A percentile compares a stretch with the other conserved stretches of the same genome.
phyloP scores from a whole-genome alignment of 768 basidiomycete genomes.

The Lentinula sp. region DNA sequence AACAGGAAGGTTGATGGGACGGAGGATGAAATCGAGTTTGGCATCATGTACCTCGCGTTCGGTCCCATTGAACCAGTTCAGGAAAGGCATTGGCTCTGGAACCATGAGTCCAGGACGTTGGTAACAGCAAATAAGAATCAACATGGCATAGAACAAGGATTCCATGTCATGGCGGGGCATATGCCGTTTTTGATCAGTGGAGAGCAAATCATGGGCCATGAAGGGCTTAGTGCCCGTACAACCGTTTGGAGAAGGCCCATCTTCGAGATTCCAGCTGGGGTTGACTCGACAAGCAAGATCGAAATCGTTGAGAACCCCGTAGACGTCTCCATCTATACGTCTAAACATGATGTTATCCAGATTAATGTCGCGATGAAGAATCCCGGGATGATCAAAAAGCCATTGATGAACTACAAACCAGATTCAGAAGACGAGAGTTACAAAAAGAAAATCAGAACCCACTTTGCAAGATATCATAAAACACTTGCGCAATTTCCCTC shows the following conservation, averaged over 20 bases:
- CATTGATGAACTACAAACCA: slow-evolving; percentile 1
- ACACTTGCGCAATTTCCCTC: neutral
- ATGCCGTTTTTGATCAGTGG: neutral
- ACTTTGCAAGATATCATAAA: slow-evolving; percentile 1
- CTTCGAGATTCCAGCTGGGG: neutral
- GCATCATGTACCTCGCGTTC: neutral
- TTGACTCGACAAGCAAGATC: slow-evolving; percentile 6
- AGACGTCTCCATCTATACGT: slow-evolving; percentile 8
- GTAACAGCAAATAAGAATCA: neutral
- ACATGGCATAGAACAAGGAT: slow-evolving; percentile 5
- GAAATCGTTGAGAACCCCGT: slow-evolving; percentile 10
- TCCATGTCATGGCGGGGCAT: slow-evolving; percentile 6
- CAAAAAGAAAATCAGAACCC: neutral
- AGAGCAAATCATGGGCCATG: neutral
- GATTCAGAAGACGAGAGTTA: too few relatives aligned
- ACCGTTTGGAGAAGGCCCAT: neutral
- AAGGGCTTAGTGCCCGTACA: slow-evolving; percentile 2
- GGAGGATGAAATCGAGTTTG: too few relatives aligned
- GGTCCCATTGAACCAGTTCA: neutral
- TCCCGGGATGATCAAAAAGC: slow-evolving; percentile 3
- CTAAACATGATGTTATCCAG: slow-evolving; percentile 9
- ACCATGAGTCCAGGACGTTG: neutral
- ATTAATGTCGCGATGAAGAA: slow-evolving; percentile 13
- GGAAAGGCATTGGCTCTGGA: neutral
- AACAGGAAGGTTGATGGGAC: too few relatives aligned